These are phyloP conservation scores for Exophiala sp. DNA, from an alignment of 2,329 filamentous ascomycete genomes.

Conservation along the genomic window DNA sequence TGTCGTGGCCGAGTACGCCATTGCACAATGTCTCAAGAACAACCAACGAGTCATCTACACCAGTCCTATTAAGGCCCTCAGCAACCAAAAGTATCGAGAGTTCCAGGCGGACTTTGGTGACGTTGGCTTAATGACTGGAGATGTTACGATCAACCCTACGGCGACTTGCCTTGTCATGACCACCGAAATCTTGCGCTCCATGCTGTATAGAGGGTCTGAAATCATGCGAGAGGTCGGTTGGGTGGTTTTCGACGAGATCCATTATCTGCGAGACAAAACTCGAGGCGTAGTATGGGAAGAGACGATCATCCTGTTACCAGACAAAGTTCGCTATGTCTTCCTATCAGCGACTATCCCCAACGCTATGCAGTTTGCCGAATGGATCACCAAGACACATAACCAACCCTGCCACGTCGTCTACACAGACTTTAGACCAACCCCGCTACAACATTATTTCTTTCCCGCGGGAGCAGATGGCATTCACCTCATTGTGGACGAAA, in stretches of 20 bases:
- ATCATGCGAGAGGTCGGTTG: slow-evolving; percentile 99
- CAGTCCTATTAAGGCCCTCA: slow-evolving; percentile 96
- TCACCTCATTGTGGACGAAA: slow-evolving; percentile 91
- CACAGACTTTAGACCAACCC: slow-evolving; percentile 95
- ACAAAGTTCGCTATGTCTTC: slow-evolving; percentile 98
- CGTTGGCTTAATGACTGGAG: slow-evolving; percentile 95
- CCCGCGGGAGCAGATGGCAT: slow-evolving; percentile 89
- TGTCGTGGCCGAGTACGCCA: slow-evolving; percentile 95
- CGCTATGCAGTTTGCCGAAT: slow-evolving; percentile 98
- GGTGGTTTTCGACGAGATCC: slow-evolving; percentile 98
- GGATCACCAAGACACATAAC: slow-evolving; percentile 96
- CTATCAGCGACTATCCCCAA: slow-evolving; percentile 97
- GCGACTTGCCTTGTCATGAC: slow-evolving; percentile 99
- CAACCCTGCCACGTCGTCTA: slow-evolving; percentile 99
- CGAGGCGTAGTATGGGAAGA: slow-evolving; percentile 99
- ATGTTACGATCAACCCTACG: slow-evolving; percentile 98
- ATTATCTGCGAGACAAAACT: slow-evolving; percentile 92
- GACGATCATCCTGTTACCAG: slow-evolving; percentile 93
- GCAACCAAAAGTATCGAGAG: slow-evolving; percentile 97
- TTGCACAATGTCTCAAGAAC: slow-evolving; percentile 92
- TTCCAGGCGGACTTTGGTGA: slow-evolving; percentile 94
- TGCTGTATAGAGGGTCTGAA: slow-evolving; percentile 96
- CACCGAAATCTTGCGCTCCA: slow-evolving; percentile 96
- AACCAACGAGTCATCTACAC: slow-evolving; percentile 99
- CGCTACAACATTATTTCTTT: slow-evolving; percentile 96